Conservation (phyloP, 768 basidiomycete genomes). For the Chalciporus pseudorubinellus region DNA sequence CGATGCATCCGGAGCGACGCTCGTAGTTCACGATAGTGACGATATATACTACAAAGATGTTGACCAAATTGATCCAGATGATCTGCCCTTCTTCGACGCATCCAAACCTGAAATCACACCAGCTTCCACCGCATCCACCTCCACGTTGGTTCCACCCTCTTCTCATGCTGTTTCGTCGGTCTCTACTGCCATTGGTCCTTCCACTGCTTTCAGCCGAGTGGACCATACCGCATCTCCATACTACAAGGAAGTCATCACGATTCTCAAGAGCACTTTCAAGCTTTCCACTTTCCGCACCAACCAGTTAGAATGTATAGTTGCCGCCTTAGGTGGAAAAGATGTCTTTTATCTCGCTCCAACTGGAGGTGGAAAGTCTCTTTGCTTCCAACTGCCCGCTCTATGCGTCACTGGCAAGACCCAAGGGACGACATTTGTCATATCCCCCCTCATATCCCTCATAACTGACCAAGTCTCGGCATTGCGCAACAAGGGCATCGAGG, state of each 20-base stretch:
- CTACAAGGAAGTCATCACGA: slow-evolving; percentile 30
- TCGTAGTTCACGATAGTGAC: slow-evolving; percentile 38
- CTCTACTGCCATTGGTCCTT: neutral
- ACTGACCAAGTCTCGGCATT: slow-evolving; percentile 81
- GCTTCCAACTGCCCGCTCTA: slow-evolving; percentile 88
- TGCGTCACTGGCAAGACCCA: slow-evolving; percentile 65
- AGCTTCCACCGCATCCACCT: slow-evolving; percentile 6
- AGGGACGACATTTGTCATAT: slow-evolving; percentile 88
- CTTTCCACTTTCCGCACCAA: slow-evolving; percentile 72
- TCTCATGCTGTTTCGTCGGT: slow-evolving; percentile 12
- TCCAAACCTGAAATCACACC: slow-evolving; percentile 10
- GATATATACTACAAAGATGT: slow-evolving; percentile 48
- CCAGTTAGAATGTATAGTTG: slow-evolving; percentile 84
- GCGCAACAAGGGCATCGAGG: slow-evolving; percentile 60
- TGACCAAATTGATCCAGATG: slow-evolving; percentile 29
- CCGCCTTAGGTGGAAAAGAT: slow-evolving; percentile 75
- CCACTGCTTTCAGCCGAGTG: slow-evolving; percentile 11
- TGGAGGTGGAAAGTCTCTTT: slow-evolving; percentile 88
- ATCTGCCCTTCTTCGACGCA: slow-evolving; percentile 14
- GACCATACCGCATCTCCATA: slow-evolving; percentile 34
- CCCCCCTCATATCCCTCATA: slow-evolving; percentile 87
- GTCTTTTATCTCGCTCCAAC: slow-evolving; percentile 97
- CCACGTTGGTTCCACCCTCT: slow-evolving; percentile 1
- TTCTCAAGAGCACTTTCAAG: slow-evolving; percentile 48
- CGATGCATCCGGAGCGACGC: slow-evolving; percentile 15